phyloP scores from a whole-genome alignment of 169 alveolate genomes.

The Plasmodium sp. region DNA sequence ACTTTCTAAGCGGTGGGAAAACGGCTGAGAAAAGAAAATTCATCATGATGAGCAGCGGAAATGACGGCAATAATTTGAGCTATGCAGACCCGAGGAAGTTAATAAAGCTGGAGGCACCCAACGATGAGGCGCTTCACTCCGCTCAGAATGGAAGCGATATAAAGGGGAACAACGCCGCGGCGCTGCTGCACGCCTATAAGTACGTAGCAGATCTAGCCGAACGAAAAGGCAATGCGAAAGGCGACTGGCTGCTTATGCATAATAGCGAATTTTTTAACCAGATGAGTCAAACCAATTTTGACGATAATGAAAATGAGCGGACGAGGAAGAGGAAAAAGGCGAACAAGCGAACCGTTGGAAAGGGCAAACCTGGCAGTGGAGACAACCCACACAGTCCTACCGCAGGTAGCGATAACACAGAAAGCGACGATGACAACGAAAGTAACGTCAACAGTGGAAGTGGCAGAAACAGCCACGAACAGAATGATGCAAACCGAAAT shows the following conservation, averaged over 20 bases:
- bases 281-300: not conserved
- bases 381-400: not conserved
- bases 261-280: not conserved
- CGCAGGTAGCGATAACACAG: not conserved
- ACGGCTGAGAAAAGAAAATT: not conserved
- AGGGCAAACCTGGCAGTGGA: not conserved
- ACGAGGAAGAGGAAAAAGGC: not conserved
- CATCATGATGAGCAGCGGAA: not conserved
- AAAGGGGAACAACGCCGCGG: not conserved
- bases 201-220: not conserved
- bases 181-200: not conserved
- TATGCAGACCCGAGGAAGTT: not conserved
- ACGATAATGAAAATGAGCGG: slow-evolving; percentile 20
- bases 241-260: not conserved
- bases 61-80: not conserved
- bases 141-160: not conserved
- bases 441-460: not conserved
- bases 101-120: not conserved
- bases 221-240: not conserved
- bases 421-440: not conserved
- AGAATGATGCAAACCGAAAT: not conserved
- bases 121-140: not conserved
- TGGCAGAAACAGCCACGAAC: not conserved
- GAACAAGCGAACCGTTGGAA: not conserved
- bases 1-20: not conserved